phyloP scores from a whole-genome alignment of 2,329 filamentous ascomycete species.

The Dactylonectria estremocensis region DNA sequence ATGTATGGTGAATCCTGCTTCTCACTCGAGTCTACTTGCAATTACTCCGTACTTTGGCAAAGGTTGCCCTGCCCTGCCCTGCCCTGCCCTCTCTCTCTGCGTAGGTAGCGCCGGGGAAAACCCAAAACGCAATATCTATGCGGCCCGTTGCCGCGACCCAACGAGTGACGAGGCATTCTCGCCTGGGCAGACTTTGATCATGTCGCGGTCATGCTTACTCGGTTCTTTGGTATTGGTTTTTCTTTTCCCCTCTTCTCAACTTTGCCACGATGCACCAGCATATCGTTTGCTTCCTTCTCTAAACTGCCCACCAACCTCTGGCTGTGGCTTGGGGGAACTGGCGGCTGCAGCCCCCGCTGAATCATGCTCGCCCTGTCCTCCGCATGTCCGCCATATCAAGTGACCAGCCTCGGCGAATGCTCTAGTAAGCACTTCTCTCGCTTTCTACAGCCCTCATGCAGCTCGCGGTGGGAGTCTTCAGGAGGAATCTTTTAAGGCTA shows the following conservation, averaged over 20 bases:
- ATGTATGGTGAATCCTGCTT: neutral
- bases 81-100: too few species aligned
- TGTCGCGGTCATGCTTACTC: constrained; percentile 9
- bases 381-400: constrained; percentile 34
- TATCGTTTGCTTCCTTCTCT: neutral
- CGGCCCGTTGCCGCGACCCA: constrained; percentile 26
- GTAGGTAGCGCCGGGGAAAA: too few species aligned
- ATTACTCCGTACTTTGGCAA: too few species aligned
- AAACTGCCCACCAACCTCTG: neutral
- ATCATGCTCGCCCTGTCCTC: constrained; percentile 15
- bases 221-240: constrained; percentile 2
- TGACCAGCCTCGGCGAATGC: constrained; percentile 11
- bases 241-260: too few species aligned
- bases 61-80: neutral
- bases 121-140: constrained; percentile 14
- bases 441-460: too few species aligned
- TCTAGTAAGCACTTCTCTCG: neutral
- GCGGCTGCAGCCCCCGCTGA: neutral
- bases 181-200: constrained; percentile 22
- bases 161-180: constrained; percentile 46
- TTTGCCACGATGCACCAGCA: neutral
- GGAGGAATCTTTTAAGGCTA: neutral
- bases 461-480: too few species aligned
- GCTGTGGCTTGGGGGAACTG: constrained; percentile 13
- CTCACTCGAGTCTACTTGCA: neutral